Percentiles rank a stretch among this genome's conserved stretches.
Conservation (phyloP, 768 basidiomycete species). For the Botryobasidium botryosum region DNA sequence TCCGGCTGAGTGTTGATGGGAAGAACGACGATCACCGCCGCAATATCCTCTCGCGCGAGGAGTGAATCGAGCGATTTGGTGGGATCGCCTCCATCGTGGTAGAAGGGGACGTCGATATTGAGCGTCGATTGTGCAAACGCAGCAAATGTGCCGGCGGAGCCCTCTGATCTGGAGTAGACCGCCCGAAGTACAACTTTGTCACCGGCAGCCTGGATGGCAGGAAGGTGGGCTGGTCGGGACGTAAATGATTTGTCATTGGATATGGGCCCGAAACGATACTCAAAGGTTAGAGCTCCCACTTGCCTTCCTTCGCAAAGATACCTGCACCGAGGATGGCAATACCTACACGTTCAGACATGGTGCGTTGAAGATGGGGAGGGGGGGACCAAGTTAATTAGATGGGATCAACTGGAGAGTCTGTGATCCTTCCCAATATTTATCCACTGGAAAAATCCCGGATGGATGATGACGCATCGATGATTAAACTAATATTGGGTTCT, state of each 20-base stretch:
- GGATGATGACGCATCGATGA: no score
- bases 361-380: conserved; percentile 5
- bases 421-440: no score
- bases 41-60: conserved; percentile 49
- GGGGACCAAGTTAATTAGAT: no score
- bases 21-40: conserved; percentile 55
- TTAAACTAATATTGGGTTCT: no score
- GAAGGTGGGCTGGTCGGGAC: conserved; percentile 47
- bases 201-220: conserved; percentile 39
- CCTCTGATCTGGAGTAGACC: conserved; percentile 64
- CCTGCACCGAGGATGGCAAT: conserved; percentile 71
- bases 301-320: conserved; percentile 60
- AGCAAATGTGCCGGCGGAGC: conserved; percentile 38
- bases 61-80: conserved; percentile 41
- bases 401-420: no score
- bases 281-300: conserved; percentile 13
- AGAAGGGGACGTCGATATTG: conserved; percentile 32
- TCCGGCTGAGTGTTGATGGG: conserved; percentile 62
- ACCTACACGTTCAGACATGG: conserved; percentile 30
- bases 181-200: conserved; percentile 39
- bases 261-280: no score
- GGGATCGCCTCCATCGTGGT: conserved; percentile 37
- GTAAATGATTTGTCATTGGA: no score
- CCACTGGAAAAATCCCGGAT: no score
- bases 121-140: conserved; percentile 27